Base-by-base conservation (phyloP, 345 rosid genomes). In the Murraya paniculata region DNA sequence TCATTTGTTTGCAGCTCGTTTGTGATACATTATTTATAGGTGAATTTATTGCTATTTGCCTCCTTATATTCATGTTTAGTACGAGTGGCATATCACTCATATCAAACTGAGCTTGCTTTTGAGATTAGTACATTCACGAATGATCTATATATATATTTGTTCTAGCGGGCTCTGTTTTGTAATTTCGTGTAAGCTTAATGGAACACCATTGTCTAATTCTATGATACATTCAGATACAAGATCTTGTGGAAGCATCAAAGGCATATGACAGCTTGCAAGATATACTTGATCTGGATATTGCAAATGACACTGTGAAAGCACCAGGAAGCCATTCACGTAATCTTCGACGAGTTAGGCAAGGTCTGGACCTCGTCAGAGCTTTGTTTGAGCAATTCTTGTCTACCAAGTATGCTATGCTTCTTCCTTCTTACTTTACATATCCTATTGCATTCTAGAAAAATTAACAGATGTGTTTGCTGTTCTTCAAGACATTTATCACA, bases 351-450 rank as follows among this genome's bases (percentile, higher is more conserved):
- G 97, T 93, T 19, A 88, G 98, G 77, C 97, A 92, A 88, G 98
- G 98, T 69, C 91, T 93, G 74, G 98, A 93, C 70, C 94, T 93
- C 79, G 87, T 95, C 83, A 86, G 98, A 62, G 97, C 91, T 75
- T 81, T 95, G 56, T 93, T 95, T 36, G 90, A 91, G 73, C 88
- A 92, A 27, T 95, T 93, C 62, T 61, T 95, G 78, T 78, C 91
- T 33, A 72, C 89, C 1, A 81, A 87, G 93, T 90, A 86, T 1
- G 84, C 68, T 64, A 38, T 35, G 13, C 31, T 21, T 16, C 58
- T 36, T 35, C 24, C 2, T 48, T 35, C 0, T 21, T 66, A 8
- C 24, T 33, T 36, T 25, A 22, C 16, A n/a, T 8, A 0, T 65
- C 21, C 21, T 3, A 30, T 39, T 64, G 39, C 36, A 64, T 13